A percentile compares a stretch with the other conserved stretches of the same genome.
These are phyloP conservation scores for Hyphodiscus hymeniophilus DNA, from an alignment of 495 filamentous ascomycete genomes.

Conservation along the genomic window DNA sequence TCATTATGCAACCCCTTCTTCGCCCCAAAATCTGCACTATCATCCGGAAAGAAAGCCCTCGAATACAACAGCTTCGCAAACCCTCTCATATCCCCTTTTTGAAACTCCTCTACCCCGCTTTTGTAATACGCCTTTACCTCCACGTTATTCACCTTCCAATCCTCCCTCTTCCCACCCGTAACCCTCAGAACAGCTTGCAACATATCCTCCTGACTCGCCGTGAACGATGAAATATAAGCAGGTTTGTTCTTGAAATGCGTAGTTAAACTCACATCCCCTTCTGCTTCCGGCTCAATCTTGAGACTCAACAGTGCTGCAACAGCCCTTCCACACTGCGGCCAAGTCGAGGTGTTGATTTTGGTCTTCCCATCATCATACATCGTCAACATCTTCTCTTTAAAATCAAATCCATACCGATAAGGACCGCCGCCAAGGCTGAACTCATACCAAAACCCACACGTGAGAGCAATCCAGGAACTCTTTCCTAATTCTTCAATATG, in stretches of 20 bases:
- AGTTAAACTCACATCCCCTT: slow-evolving; percentile 30
- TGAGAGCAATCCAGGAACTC: slow-evolving; percentile 34
- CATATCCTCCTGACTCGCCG: slow-evolving; percentile 40
- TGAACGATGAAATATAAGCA: slow-evolving; percentile 35
- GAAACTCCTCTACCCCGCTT: slow-evolving; percentile 8
- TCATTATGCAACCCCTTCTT: slow-evolving; percentile 10
- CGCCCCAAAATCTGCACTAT: slow-evolving; percentile 11
- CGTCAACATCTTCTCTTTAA: slow-evolving; percentile 24
- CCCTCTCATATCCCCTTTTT: slow-evolving; percentile 5
- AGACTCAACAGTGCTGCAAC: slow-evolving; percentile 34
- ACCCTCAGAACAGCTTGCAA: slow-evolving; percentile 36
- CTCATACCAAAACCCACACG: slow-evolving; percentile 44
- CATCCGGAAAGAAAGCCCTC: slow-evolving; percentile 13
- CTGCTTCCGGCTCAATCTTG: slow-evolving; percentile 20
- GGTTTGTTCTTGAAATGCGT: slow-evolving; percentile 30
- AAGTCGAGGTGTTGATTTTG: slow-evolving; percentile 32
- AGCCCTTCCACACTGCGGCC: slow-evolving; percentile 35
- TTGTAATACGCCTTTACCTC: slow-evolving; percentile 1
- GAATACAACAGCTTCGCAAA: slow-evolving; percentile 13
- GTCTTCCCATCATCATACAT: slow-evolving; percentile 30
- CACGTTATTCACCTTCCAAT: slow-evolving; percentile 13
- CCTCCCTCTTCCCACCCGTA: slow-evolving; percentile 4
- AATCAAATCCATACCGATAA: slow-evolving; percentile 29
- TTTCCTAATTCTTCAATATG: slow-evolving; percentile 14
- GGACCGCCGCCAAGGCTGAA: slow-evolving; percentile 27